Evolutionary conservation across 768 basidiomycete genomes (phyloP).

Genomic region (Tulasnella sp.): DNA sequence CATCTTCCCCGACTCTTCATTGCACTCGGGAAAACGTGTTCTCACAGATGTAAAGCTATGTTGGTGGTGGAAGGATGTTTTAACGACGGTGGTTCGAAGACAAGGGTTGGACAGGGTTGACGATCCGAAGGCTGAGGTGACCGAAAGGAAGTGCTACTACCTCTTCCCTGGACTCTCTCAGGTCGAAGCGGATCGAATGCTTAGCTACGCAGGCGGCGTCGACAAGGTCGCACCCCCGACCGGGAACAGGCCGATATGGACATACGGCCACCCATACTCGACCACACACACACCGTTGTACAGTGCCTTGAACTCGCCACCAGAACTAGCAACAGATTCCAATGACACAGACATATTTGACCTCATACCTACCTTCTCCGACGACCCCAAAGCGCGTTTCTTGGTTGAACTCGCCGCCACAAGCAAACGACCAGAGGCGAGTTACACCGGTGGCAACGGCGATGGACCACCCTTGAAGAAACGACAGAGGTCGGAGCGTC

Average conservation of each 20-base stretch:
- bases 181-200: constrained; percentile 51
- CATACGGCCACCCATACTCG: constrained; percentile 68
- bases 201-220: constrained; percentile 33
- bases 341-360: constrained; percentile 40
- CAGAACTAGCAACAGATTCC: too few relatives aligned
- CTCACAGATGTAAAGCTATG: constrained; percentile 71
- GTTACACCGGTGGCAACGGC: too few relatives aligned
- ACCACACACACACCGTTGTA: constrained; percentile 25
- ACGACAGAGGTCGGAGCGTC: constrained; percentile 38
- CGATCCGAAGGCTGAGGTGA: not conserved
- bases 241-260: constrained; percentile 36
- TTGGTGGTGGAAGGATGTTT: constrained; percentile 82
- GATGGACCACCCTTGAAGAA: constrained; percentile 9
- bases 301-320: constrained; percentile 31
- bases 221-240: constrained; percentile 7
- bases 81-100: constrained; percentile 42
- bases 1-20: constrained; percentile 80
- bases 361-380: constrained; percentile 84
- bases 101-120: constrained; percentile 26
- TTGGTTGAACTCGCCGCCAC: constrained; percentile 81
- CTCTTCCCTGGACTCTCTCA: constrained; percentile 60
- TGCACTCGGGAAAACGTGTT: constrained; percentile 57
- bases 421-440: too few relatives aligned
- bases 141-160: constrained; percentile 36
- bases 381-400: constrained; percentile 92